Evolutionary conservation across 495 filamentous ascomycete genomes (phyloP).

Genomic region (Neurospora sp.): DNA sequence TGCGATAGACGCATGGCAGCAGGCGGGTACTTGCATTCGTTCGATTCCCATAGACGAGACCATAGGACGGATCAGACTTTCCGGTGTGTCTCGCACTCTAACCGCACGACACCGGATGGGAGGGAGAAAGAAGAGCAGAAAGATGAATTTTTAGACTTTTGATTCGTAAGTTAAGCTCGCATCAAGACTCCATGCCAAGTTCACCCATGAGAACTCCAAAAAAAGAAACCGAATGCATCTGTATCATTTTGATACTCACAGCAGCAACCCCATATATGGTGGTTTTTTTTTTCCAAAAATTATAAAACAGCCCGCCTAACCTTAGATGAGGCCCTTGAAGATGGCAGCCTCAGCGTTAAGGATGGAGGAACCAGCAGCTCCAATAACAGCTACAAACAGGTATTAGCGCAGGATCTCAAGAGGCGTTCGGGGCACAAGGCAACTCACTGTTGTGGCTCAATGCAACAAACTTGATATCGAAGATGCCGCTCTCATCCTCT

Average conservation of each 20-base stretch:
- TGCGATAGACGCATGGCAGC: background rate
- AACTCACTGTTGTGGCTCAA: constrained; percentile 77
- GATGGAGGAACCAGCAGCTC: constrained; percentile 88
- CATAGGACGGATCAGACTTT: background rate
- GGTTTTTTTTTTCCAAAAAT: background rate
- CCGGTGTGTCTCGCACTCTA: background rate
- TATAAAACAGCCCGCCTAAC: background rate
- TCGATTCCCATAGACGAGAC: background rate
- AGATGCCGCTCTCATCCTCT: constrained; percentile 63
- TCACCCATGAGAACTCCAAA: background rate
- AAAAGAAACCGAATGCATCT: background rate
- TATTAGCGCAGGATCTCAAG: constrained; percentile 1
- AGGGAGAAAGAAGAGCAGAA: background rate
- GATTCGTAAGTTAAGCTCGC: background rate
- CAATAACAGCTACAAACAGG: constrained; percentile 59
- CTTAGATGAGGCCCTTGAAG: constrained; percentile 72
- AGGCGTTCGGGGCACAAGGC: background rate
- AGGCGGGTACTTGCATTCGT: background rate
- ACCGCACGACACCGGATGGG: background rate
- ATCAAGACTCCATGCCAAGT: background rate
- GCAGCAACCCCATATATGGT: background rate
- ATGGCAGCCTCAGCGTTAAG: constrained; percentile 90
- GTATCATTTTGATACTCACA: background rate
- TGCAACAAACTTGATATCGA: constrained; percentile 75
- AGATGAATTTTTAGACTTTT: background rate